These are phyloP conservation scores for Phyllosticta citribraziliensis DNA, from an alignment of 2,329 filamentous ascomycete genomes.

Conservation along the genomic window DNA sequence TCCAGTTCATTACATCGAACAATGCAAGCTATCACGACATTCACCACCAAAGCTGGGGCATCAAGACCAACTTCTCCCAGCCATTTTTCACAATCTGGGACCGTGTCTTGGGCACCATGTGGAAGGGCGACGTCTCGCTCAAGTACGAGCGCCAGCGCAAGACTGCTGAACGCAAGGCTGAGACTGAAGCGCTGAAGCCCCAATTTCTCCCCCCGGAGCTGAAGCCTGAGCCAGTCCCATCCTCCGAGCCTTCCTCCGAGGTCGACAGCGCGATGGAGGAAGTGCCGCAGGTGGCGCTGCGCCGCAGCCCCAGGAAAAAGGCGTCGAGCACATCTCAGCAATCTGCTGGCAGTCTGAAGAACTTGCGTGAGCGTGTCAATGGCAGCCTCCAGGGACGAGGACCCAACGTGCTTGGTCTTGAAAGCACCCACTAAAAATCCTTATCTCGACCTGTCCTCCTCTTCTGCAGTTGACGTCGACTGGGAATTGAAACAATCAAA, in stretches of 20 bases:
- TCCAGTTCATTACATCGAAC: constrained; percentile 87
- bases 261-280: constrained; percentile 18
- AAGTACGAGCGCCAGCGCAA: constrained; percentile 49
- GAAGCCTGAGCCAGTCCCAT: constrained; percentile 10
- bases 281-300: constrained; percentile 21
- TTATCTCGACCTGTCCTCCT: not conserved
- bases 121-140: constrained; percentile 53
- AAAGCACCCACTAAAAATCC: constrained; percentile 27
- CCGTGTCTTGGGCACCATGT: constrained; percentile 67
- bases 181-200: constrained; percentile 31
- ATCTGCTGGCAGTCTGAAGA: constrained; percentile 31
- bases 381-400: constrained; percentile 37
- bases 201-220: constrained; percentile 13
- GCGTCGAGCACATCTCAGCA: constrained; percentile 27
- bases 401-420: constrained; percentile 36
- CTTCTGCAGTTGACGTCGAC: not conserved
- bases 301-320: constrained; percentile 34
- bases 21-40: constrained; percentile 97
- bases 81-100: constrained; percentile 98
- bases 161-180: constrained; percentile 47
- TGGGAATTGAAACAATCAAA: not conserved
- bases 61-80: constrained; percentile 90
- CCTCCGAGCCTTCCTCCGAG: constrained; percentile 14
- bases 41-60: constrained; percentile 97
- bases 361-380: constrained; percentile 35